phyloP scores from a whole-genome alignment of 805 yeast species.

The Kuraishia piskuri region DNA sequence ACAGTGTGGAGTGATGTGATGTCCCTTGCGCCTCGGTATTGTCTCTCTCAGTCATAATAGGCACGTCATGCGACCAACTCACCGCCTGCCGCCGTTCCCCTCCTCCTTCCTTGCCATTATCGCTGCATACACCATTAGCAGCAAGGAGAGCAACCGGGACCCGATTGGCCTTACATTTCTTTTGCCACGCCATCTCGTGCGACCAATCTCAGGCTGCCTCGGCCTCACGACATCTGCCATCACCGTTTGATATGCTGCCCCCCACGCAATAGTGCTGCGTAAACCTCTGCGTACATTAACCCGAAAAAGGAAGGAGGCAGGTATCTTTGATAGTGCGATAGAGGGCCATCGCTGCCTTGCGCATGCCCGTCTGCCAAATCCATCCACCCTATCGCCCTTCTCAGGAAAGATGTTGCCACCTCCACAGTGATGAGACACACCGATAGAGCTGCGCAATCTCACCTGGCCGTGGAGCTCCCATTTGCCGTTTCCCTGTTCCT shows the following conservation, averaged over 20 bases:
- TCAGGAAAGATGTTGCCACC: background rate
- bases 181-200: background rate
- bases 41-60: background rate
- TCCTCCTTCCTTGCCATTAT: background rate
- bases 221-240: background rate
- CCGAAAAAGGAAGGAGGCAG: background rate
- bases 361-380: background rate
- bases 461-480: background rate
- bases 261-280: background rate
- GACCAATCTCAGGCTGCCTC: background rate
- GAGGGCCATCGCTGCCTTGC: background rate
- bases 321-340: background rate
- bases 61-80: background rate
- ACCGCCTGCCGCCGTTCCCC: background rate
- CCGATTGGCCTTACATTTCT: background rate
- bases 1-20: too few relatives aligned
- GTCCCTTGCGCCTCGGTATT: background rate
- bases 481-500: background rate
- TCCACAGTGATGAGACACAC: background rate
- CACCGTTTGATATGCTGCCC: background rate
- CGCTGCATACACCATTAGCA: background rate
- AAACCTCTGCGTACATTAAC: background rate
- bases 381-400: background rate
- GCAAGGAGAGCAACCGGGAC: background rate
- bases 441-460: background rate